Conservation (phyloP, 257 asterid species). For the Nicotiana obtusifolia region DNA sequence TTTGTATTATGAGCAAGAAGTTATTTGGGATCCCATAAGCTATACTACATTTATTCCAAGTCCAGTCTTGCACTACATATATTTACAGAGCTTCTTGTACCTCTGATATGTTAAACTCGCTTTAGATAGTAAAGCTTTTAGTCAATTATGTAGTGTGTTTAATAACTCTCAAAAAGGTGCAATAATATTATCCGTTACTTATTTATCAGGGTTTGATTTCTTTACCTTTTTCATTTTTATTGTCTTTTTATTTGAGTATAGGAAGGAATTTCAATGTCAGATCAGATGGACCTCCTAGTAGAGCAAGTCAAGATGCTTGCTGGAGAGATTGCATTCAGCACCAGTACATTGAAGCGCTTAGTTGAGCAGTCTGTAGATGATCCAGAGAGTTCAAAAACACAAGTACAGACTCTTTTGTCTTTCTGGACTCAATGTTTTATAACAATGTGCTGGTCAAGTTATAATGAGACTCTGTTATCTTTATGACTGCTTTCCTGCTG, state of each 20-base stretch:
- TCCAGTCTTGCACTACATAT: not conserved
- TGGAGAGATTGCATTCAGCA: constrained; percentile 94
- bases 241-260: constrained; percentile 23
- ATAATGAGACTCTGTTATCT: not conserved
- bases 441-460: not conserved
- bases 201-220: not conserved
- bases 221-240: not conserved
- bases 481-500: not conserved
- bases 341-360: constrained; percentile 88
- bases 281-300: constrained; percentile 85
- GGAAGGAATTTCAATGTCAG: constrained; percentile 77
- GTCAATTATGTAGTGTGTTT: not conserved
- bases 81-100: not conserved
- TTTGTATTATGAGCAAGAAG: not conserved
- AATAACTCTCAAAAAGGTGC: not conserved
- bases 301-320: constrained; percentile 99
- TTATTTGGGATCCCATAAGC: not conserved
- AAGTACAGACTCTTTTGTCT: constrained; percentile 36
- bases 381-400: constrained; percentile 70
- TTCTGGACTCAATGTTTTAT: constrained; percentile 1
- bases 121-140: not conserved
- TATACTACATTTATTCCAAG: not conserved
- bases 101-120: not conserved
- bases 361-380: constrained; percentile 78
- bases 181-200: not conserved